Base-by-base conservation (phyloP, 306 rosid species). In the Cucurbita maxima region DNA sequence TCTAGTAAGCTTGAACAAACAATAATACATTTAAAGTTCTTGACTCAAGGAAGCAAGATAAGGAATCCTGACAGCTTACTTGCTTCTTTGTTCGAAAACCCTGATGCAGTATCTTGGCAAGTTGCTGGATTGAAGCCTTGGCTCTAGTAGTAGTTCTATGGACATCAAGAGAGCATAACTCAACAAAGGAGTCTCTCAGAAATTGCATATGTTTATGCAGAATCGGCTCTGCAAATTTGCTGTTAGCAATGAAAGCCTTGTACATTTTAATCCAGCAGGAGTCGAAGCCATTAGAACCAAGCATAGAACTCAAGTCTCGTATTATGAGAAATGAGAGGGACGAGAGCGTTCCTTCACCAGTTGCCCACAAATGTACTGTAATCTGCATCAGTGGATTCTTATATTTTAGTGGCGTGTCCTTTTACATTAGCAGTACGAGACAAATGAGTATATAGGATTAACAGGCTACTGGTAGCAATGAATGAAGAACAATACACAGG, bases 351-450 rank as follows among this genome's bases (percentile, higher is more conserved):
- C 81, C 88, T 79, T 84, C 87, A 63, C 91, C 92, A 71, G 96
- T 87, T 67, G 91, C 96, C 97, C 99, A 94, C 61, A 94, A 77
- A 79, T 87, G 92, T 78, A 94, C 88, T 51, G 87, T 83, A 81
- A 84, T 81, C 99, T 94, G 88, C 86, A 86, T 71, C 74, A 71
- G 80, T 10, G 34, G 18, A 64, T n/a, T 18, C 43, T 18, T 5
- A 19, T 13, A 66, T 19, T 66, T 66, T 12, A 44, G 72, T 40
- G 51, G 34, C 8, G 30, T 40, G 14, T 1, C 3, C 19, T 41
- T 64, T 40, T n/a, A 36, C 53, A 64, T 15, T 9, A 43, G 53
- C 7, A 51, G 48, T 16, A 7, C n/a, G 34, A 10, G 52, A 64
- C 36, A 63, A 64, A 15, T 12, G 12, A 64, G 51, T 2, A 41